Evolutionary conservation across 192 early-diverging fungal species (phyloP).

Genomic region (Backusella psychrophila): DNA sequence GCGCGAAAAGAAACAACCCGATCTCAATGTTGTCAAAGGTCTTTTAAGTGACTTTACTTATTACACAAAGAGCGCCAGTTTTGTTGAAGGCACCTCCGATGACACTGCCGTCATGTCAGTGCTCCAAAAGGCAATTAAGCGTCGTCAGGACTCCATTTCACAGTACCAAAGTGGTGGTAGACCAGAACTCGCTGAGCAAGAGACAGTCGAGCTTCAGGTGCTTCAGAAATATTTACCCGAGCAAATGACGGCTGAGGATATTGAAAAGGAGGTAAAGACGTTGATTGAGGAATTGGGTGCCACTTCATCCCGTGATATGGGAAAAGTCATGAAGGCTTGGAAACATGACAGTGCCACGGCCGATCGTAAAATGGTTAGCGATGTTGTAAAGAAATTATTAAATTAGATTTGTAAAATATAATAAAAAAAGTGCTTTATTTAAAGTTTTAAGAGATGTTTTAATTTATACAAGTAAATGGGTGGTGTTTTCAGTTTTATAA

Average conservation of each 20-base stretch:
- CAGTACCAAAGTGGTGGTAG: constrained; percentile 67
- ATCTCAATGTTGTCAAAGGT: constrained; percentile 64
- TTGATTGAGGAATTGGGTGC: constrained; percentile 58
- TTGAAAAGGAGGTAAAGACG: constrained; percentile 57
- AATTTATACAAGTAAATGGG: background rate
- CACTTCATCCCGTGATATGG: constrained; percentile 69
- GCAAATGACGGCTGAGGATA: constrained; percentile 72
- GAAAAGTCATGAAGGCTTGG: constrained; percentile 83
- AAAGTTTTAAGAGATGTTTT: background rate
- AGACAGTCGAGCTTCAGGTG: constrained; percentile 66
- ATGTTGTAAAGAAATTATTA: constrained; percentile 72
- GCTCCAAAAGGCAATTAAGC: constrained; percentile 81
- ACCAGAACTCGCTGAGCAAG: constrained; percentile 69
- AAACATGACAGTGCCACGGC: constrained; percentile 67
- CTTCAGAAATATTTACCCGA: constrained; percentile 74
- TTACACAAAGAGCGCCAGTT: constrained; percentile 61
- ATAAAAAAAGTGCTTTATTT: background rate
- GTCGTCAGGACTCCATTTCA: constrained; percentile 71
- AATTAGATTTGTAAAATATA: background rate
- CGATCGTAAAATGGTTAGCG: constrained; percentile 74
- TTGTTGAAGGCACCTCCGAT: constrained; percentile 40
- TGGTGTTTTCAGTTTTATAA: background rate
- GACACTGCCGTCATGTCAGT: constrained; percentile 62
- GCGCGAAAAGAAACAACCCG: constrained; percentile 67
- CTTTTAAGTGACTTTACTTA: constrained; percentile 80